These are phyloP conservation scores for Pterocarpus macrocarpus DNA, from an alignment of 306 rosid genomes.

Conservation along the genomic window DNA sequence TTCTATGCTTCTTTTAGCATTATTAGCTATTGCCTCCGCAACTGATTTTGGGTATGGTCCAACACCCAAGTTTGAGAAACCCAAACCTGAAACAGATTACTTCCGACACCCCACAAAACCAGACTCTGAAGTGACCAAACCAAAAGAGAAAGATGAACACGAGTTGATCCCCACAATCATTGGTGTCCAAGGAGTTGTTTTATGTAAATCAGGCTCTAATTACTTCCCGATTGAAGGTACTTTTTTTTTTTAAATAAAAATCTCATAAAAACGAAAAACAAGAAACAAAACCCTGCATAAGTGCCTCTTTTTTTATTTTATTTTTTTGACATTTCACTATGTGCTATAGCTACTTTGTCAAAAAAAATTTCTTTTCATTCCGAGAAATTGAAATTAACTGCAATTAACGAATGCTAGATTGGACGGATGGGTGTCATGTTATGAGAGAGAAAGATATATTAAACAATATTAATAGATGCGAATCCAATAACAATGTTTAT, in stretches of 20 bases:
- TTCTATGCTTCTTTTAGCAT: slow-evolving; percentile 49
- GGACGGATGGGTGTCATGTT: not conserved
- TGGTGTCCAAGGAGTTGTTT: slow-evolving; percentile 58
- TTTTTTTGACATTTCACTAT: not conserved
- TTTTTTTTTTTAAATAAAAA: not conserved
- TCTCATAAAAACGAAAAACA: not conserved
- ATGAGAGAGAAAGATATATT: no score
- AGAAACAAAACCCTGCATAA: no score
- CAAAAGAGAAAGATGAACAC: slow-evolving; percentile 21
- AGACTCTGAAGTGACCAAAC: slow-evolving; percentile 8
- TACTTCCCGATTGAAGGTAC: slow-evolving; percentile 61
- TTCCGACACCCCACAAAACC: slow-evolving; percentile 24
- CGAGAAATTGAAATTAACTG: not conserved
- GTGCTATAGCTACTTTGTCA: not conserved
- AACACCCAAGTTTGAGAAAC: slow-evolving; percentile 17
- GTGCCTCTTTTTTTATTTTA: no score
- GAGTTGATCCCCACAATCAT: slow-evolving; percentile 37
- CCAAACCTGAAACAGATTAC: slow-evolving; percentile 8
- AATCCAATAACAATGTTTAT: no score
- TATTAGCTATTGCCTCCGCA: slow-evolving; percentile 54
- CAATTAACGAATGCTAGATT: not conserved
- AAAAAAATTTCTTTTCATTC: not conserved
- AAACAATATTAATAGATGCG: no score
- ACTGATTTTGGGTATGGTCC: slow-evolving; percentile 49
- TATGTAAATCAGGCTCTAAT: slow-evolving; percentile 55